phyloP scores from a whole-genome alignment of 2,329 filamentous ascomycete genomes.

The Dothideomycetes sp. region DNA sequence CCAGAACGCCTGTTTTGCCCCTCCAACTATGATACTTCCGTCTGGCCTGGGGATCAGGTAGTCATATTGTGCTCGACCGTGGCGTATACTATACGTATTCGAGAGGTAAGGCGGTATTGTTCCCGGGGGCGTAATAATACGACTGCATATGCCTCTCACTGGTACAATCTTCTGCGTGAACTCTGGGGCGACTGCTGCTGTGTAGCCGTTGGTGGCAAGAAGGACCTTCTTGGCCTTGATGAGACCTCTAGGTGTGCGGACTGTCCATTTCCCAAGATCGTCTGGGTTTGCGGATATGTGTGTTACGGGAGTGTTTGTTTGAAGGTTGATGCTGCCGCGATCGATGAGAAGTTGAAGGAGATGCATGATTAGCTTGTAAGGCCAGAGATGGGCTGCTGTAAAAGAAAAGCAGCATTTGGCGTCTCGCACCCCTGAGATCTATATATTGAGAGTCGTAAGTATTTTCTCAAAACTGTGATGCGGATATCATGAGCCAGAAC shows the following conservation, averaged over 20 bases:
- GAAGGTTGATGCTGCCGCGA: constrained; percentile 37
- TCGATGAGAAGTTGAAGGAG: constrained; percentile 34
- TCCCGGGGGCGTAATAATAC: constrained; percentile 11
- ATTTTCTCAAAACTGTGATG: too few species aligned
- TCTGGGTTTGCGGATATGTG: too few species aligned
- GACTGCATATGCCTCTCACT: constrained; percentile 18
- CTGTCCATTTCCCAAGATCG: too few species aligned
- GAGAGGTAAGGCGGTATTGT: constrained; percentile 19
- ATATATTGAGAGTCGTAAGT: too few species aligned
- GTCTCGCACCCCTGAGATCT: too few species aligned
- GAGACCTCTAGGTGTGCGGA: constrained; percentile 14
- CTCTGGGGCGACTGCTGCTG: constrained; percentile 20
- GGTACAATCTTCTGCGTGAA: constrained; percentile 22
- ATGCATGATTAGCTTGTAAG: constrained; percentile 30
- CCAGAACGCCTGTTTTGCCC: too few species aligned
- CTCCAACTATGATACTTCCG: constrained; percentile 51
- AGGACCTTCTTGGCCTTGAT: constrained; percentile 17
- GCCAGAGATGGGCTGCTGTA: too few species aligned
- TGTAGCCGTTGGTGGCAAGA: constrained; percentile 27
- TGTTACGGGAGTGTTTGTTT: constrained; percentile 39
- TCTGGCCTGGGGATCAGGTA: constrained; percentile 33
- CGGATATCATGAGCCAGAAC: too few species aligned
- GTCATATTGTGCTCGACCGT: constrained; percentile 41
- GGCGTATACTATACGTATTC: constrained; percentile 45
- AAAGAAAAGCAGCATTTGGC: too few species aligned